These are phyloP conservation scores for Schizosaccharomyces octosporus DNA, from an alignment of 805 yeast species.

Conservation along the genomic window DNA sequence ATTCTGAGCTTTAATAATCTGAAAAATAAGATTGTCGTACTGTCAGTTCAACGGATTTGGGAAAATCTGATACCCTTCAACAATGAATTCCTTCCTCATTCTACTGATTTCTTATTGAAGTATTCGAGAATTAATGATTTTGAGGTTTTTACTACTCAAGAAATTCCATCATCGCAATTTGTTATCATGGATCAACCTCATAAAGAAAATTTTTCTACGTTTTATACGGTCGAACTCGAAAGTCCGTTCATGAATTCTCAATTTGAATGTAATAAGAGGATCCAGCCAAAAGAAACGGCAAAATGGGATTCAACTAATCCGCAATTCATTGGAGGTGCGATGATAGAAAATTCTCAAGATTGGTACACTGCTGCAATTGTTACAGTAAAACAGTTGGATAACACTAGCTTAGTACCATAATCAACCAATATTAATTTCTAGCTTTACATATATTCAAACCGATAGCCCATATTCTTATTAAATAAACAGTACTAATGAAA, in stretches of 20 bases:
- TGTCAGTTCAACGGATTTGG: background rate
- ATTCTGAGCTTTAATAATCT: background rate
- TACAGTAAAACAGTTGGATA: background rate
- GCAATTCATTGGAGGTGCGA: background rate
- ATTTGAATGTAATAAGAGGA: background rate
- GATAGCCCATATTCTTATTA: background rate
- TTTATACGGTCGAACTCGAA: background rate
- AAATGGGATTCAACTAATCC: background rate
- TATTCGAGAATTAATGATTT: background rate
- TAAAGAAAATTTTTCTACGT: background rate
- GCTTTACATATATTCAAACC: background rate
- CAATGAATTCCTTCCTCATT: background rate
- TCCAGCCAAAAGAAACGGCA: background rate
- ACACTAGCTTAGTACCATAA: background rate
- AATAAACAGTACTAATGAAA: too few species aligned
- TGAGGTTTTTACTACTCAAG: background rate
- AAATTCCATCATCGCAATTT: background rate
- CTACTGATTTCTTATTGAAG: background rate
- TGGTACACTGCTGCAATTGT: background rate
- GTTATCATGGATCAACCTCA: background rate
- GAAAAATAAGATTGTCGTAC: background rate
- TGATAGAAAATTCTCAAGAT: background rate
- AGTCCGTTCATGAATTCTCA: background rate
- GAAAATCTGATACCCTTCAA: background rate
- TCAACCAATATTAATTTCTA: background rate